A percentile compares a stretch with the other conserved stretches of the same genome.
These are phyloP conservation scores for Umbelopsis isabellina DNA, from an alignment of 192 early-diverging fungal genomes.

Conservation along the genomic window DNA sequence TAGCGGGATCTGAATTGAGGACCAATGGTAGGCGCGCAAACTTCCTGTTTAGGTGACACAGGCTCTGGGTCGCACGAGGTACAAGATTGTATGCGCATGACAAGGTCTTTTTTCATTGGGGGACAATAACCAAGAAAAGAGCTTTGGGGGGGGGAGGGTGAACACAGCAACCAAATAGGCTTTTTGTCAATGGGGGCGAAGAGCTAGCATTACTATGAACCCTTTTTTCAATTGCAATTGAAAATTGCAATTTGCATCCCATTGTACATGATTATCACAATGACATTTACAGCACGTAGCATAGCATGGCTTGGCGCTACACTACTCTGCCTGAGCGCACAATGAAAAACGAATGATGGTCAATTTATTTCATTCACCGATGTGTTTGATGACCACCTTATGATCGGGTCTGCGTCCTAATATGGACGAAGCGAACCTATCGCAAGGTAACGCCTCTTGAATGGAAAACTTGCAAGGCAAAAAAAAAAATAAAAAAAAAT, in stretches of 20 bases:
- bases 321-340: too few species aligned
- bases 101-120: slow-evolving; percentile 7
- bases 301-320: too few species aligned
- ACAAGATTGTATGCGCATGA: slow-evolving; percentile 16
- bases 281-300: too few species aligned
- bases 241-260: too few species aligned
- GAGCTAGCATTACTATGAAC: too few species aligned
- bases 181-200: neutral
- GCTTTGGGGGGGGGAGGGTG: neutral
- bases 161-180: neutral
- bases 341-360: neutral
- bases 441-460: neutral
- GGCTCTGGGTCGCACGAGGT: slow-evolving; percentile 1
- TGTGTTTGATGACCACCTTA: neutral
- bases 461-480: neutral
- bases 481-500: neutral
- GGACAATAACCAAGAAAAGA: neutral
- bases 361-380: slow-evolving; percentile 5
- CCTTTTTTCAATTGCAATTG: too few species aligned
- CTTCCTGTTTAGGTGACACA: slow-evolving; percentile 6
- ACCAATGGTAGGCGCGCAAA: slow-evolving; percentile 8
- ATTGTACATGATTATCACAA: too few species aligned
- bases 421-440: slow-evolving; percentile 3
- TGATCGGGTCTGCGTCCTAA: slow-evolving; percentile 21
- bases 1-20: slow-evolving; percentile 4